These are phyloP conservation scores for Aspergillus avenaceus DNA, from an alignment of 495 filamentous ascomycete genomes.

Conservation along the genomic window DNA sequence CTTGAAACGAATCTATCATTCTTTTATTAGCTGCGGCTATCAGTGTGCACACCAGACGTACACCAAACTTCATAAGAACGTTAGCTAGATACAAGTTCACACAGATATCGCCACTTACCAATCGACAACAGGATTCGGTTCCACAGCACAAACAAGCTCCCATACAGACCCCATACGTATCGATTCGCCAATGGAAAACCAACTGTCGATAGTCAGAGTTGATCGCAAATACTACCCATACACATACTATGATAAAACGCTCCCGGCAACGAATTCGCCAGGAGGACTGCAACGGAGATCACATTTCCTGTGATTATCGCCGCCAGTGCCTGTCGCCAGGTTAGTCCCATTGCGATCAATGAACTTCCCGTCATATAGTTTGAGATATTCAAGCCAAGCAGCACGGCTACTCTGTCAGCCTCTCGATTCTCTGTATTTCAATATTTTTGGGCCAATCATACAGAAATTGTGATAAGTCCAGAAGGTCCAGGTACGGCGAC, in stretches of 20 bases:
- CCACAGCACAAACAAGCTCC: slow-evolving; percentile 23
- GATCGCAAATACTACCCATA: background rate
- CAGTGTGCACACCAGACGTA: background rate
- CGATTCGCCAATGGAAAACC: slow-evolving; percentile 21
- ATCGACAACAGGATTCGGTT: slow-evolving; percentile 25
- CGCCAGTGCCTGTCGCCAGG: slow-evolving; percentile 25
- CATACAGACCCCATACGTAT: slow-evolving; percentile 25
- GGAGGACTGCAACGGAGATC: slow-evolving; percentile 11
- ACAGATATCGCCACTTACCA: slow-evolving; percentile 6
- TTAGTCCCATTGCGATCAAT: slow-evolving; percentile 22
- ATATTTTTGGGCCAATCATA: slow-evolving; percentile 2
- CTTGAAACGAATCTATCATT: slow-evolving; percentile 18
- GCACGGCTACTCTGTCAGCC: slow-evolving; percentile 13
- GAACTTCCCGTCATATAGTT: slow-evolving; percentile 22
- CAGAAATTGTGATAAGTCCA: slow-evolving; percentile 27
- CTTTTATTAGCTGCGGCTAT: background rate
- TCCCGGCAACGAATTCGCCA: slow-evolving; percentile 19
- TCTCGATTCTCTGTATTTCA: background rate
- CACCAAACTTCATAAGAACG: background rate
- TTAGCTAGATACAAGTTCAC: background rate
- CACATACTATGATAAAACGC: slow-evolving; percentile 18
- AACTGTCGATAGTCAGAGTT: slow-evolving; percentile 2
- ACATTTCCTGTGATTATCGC: slow-evolving; percentile 15
- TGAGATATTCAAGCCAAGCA: slow-evolving; percentile 21
- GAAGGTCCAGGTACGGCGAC: slow-evolving; percentile 19